phyloP scores from a whole-genome alignment of 176 grass and related monocot species.

The Triticum turgidum region DNA sequence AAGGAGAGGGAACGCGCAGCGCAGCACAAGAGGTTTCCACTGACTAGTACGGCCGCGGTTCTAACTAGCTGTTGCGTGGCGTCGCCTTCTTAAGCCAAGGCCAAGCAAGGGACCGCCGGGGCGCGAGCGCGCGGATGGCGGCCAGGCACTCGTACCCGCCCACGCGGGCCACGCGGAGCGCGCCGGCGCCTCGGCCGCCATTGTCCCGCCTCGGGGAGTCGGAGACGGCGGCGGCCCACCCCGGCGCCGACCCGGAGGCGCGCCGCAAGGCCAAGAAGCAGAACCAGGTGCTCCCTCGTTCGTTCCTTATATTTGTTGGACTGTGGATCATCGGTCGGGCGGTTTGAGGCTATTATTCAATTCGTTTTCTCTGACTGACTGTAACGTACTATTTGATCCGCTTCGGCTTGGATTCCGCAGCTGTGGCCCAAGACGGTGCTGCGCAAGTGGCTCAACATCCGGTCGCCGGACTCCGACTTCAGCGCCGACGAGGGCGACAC shows the following conservation, averaged over 20 bases:
- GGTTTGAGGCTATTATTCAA: neutral
- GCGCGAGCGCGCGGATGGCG: neutral
- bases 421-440: constrained; percentile 86
- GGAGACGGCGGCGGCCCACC: neutral
- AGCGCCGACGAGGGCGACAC: constrained; percentile 90
- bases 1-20: neutral
- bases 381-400: constrained; percentile 20
- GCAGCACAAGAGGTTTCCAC: neutral
- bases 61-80: neutral
- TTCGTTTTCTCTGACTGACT: constrained; percentile 23
- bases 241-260: neutral
- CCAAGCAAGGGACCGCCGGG: neutral
- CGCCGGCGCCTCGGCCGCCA: constrained; percentile 19
- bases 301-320: neutral
- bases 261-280: constrained; percentile 56
- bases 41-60: neutral
- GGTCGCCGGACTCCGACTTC: constrained; percentile 75
- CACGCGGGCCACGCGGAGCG: constrained; percentile 11
- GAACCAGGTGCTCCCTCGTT: constrained; percentile 41
- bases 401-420: constrained; percentile 43
- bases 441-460: constrained; percentile 96
- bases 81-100: neutral
- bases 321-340: neutral
- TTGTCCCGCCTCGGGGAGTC: constrained; percentile 31
- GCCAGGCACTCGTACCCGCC: constrained; percentile 13